Evolutionary conservation across 371 early-diverging fungal species (phyloP).

Genomic region (Catenaria anguillulae): DNA sequence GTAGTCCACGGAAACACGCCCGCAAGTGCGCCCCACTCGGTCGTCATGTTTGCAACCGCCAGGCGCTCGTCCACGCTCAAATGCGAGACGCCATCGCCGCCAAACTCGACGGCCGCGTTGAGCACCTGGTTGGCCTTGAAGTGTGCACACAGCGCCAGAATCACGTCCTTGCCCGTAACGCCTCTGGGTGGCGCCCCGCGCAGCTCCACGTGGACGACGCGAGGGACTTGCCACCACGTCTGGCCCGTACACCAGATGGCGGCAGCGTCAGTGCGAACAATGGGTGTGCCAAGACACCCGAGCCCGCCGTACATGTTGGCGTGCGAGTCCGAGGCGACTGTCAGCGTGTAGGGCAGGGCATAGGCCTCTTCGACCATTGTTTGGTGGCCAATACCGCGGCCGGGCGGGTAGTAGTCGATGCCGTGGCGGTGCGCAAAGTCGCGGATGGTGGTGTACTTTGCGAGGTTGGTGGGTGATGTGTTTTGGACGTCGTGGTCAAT

Average conservation of each 20-base stretch:
- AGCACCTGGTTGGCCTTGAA: slow-evolving; percentile 80
- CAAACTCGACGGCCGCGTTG: slow-evolving; percentile 86
- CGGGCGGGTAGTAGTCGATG: slow-evolving; percentile 88
- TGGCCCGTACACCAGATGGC: slow-evolving; percentile 92
- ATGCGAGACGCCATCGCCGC: slow-evolving; percentile 48
- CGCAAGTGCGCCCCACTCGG: slow-evolving; percentile 95
- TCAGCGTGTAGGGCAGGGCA: slow-evolving; percentile 77
- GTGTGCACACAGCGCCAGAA: slow-evolving; percentile 73
- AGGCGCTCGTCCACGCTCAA: slow-evolving; percentile 77
- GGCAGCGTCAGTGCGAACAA: slow-evolving; percentile 92
- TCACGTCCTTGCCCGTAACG: slow-evolving; percentile 89
- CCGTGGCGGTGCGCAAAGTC: slow-evolving; percentile 63
- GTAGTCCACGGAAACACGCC: slow-evolving; percentile 94
- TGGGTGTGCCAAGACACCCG: slow-evolving; percentile 84
- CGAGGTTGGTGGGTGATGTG: slow-evolving; percentile 64
- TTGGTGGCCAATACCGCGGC: slow-evolving; percentile 93
- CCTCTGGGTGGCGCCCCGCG: slow-evolving; percentile 52
- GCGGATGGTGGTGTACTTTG: slow-evolving; percentile 72
- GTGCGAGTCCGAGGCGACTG: slow-evolving; percentile 93
- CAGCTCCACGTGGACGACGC: slow-evolving; percentile 73
- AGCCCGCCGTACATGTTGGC: slow-evolving; percentile 97
- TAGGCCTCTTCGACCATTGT: slow-evolving; percentile 92
- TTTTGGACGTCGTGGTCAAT: slow-evolving; percentile 95
- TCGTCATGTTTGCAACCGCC: slow-evolving; percentile 94
- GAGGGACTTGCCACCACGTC: slow-evolving; percentile 96